Conservation (phyloP, 352 stramenopile species). For the Phytopythium helicoides region DNA sequence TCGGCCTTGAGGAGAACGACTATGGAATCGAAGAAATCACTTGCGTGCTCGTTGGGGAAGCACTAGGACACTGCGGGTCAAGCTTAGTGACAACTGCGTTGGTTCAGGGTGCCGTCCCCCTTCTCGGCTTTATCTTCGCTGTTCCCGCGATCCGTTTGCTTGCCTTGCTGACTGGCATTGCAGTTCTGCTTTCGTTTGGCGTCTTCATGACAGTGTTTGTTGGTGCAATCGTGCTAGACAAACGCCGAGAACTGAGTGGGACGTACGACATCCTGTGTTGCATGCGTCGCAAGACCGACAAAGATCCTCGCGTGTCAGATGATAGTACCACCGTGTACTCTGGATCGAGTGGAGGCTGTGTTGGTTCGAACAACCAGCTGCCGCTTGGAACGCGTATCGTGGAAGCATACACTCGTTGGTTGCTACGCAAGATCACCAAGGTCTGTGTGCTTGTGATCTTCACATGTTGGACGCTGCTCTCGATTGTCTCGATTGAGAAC, state of each 20-base stretch:
- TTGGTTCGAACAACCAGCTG: conserved; percentile 13
- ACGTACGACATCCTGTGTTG: conserved; percentile 66
- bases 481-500: conserved; percentile 47
- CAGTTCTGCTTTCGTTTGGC: conserved; percentile 46
- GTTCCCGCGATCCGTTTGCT: conserved; percentile 72
- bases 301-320: conserved; percentile 20
- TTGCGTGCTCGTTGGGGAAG: conserved; percentile 45
- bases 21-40: conserved; percentile 50
- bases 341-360: conserved; percentile 22
- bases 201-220: conserved; percentile 73
- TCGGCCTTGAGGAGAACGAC: conserved; percentile 39
- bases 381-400: conserved; percentile 24
- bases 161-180: conserved; percentile 44
- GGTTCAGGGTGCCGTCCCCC: conserved; percentile 46
- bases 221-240: conserved; percentile 59
- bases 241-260: conserved; percentile 57
- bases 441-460: conserved; percentile 57
- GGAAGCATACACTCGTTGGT: conserved; percentile 38
- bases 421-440: conserved; percentile 48
- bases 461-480: conserved; percentile 36
- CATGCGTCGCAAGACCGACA: conserved; percentile 20
- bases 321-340: conserved; percentile 25
- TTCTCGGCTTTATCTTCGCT: conserved; percentile 49
- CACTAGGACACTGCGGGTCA: conserved; percentile 45
- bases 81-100: conserved; percentile 53